Base-by-base conservation (phyloP, 1,284 basidiomycete species). In the Ustanciosporium gigantosporum region DNA sequence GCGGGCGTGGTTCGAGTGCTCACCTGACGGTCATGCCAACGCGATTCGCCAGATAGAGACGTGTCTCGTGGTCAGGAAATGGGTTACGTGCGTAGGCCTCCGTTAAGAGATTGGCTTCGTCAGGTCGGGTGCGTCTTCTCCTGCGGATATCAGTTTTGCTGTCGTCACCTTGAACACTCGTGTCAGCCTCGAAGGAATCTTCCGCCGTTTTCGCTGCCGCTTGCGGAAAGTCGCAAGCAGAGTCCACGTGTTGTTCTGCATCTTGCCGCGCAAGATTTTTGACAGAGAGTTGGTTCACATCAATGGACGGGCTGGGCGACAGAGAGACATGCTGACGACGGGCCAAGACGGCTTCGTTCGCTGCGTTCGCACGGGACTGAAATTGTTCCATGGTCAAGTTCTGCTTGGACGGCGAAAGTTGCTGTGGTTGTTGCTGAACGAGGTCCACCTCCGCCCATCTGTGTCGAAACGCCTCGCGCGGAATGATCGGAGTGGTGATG, bases 11-110 rank as follows among this genome's bases (percentile, higher is more conserved):
- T 29, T 9, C n/a, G 22, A 27, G 20, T 7, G 48, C 70, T 60
- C 58, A 73, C 71, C 69, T 41, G 14, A 62, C 56, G 3, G 65
- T 66, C 73, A 76, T 76, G 39, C 62, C 62, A 16, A 74, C 57
- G 25, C 44, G 40, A 13, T 52, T 46, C 25, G 72, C 72, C 15
- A 76, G 66, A 29, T 44, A 48, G 36, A 66, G 60, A 21, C 73
- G 72, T 22, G 64, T 71, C 25, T 55, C 51, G 29, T 68, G 66
- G 38, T 74, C 71, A 1, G 73, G 73, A 36, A 76, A 76, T 2
- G 67, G 53, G 31, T 72, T 74, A 45, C 64, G 59, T n/a, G 49
- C 40, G 35, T 73, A 76, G 13, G 66, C 65, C 20, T 58, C 36
- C 23, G 62, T 64, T n/a, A 73, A 59, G 24, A 70, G 32, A 47